phyloP scores from a whole-genome alignment of 768 basidiomycete genomes.

The Xerocomus potaroensis region DNA sequence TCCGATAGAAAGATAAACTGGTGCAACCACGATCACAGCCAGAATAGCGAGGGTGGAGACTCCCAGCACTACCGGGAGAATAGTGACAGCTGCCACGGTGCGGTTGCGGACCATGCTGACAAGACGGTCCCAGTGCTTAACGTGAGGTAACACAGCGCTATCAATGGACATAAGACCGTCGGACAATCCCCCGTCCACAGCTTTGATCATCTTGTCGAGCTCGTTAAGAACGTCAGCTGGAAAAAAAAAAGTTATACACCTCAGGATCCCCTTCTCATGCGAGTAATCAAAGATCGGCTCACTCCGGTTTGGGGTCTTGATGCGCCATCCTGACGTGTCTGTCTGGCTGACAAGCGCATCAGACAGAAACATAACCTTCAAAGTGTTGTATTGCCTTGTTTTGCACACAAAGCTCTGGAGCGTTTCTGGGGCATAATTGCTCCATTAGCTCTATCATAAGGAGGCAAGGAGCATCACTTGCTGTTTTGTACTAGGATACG shows the following conservation, averaged over 20 bases:
- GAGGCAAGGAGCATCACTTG: not conserved
- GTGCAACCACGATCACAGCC: constrained; percentile 4
- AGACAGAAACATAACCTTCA: constrained; percentile 16
- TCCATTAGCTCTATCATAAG: not conserved
- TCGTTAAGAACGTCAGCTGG: constrained; percentile 13
- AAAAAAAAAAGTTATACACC: not conserved
- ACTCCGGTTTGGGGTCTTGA: constrained; percentile 20
- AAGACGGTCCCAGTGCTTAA: constrained; percentile 21
- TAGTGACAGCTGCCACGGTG: not conserved
- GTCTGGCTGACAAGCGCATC: constrained; percentile 11
- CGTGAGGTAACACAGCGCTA: constrained; percentile 14
- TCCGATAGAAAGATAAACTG: constrained; percentile 4
- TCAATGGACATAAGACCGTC: constrained; percentile 16
- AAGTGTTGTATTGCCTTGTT: constrained; percentile 8
- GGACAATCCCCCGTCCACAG: constrained; percentile 13
- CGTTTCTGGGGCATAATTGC: constrained; percentile 1
- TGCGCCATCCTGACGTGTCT: constrained; percentile 13
- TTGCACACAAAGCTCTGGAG: constrained; percentile 2
- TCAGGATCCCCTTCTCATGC: too few relatives aligned
- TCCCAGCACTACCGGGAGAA: constrained; percentile 16
- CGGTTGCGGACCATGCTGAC: not conserved
- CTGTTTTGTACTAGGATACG: constrained; percentile 15
- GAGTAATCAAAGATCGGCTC: not conserved
- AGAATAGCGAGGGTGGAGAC: constrained; percentile 17
- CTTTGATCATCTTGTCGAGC: constrained; percentile 19